Evolutionary conservation across 805 yeast genomes (phyloP), one percentile per base, ranked within the genome.

Genomic region (Lachancea waltii): DNA sequence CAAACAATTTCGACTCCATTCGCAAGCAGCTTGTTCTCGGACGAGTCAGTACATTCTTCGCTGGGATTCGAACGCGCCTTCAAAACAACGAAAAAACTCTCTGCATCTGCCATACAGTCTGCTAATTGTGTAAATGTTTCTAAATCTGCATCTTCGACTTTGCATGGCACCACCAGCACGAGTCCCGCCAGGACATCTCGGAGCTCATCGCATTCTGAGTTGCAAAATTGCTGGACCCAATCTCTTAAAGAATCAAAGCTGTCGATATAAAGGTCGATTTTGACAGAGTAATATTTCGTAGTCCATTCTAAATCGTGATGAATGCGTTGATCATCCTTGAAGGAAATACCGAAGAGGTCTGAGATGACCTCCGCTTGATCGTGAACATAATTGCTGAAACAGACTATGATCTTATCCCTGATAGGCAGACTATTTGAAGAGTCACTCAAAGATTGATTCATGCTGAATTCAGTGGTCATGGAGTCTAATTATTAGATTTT

Each of bases 161-260:
- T 23, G 24, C 21, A 26, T 20, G 36, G 36, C 21, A 24, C 13
- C 15, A 32, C 25, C 3, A 70, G 54, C 2, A 73, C 56, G 8
- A 72, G 38, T 1, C 78, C 78, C 22, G 69, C 72, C 2, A 73
- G 30, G 1, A 53, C 72, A 7, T 61, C 65, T 24, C 75, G 53
- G 23, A 73, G 53, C 28, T 67, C 75, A 5, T 48, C 46, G 39
- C 46, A 62, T 17, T 70, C 75, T 0, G 53, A 56, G 1, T 48
- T 35, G 3, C 25, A 10, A 40, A 73, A 63, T 37, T 72, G 76
- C 0, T 44, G 35, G n/a, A 36, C 17, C 75, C 78, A 75, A 9
- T 49, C 46, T 4, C 35, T 33, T 23, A 57, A 30, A 14, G 36
- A 34, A 5, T 44, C 49, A 23, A 39, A 48, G 9, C 46, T 50